Evolutionary conservation across 441 rosid species (phyloP), one percentile per base, ranked within the genome.

Genomic region (Manihot esculenta): DNA sequence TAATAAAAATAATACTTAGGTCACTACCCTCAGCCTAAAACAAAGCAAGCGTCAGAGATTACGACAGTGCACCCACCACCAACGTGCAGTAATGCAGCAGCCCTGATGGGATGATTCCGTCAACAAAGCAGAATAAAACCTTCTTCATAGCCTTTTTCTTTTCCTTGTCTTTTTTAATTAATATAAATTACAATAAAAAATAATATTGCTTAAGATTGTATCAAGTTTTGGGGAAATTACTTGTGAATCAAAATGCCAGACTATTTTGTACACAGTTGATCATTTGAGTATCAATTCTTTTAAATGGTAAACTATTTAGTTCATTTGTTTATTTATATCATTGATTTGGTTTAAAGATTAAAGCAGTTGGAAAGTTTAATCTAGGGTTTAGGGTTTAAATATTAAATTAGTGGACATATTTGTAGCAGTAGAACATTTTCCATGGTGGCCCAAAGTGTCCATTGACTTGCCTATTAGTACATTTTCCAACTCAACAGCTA

Each of bases 371-470:
- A 33, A 10, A 55, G 44, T n/a, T n/a, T n/a, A n/a, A n/a, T n/a
- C 11, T 54, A n/a, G 24, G 27, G 12, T 30, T 23, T 23, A 56
- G 50, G 17, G 30, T 59, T 24, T 21, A 21, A 21, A 42, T 6
- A 21, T 56, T 24, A 27, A 15, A 79, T 13, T 58, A 64, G 64
- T 48, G 45, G 14, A 54, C 10, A 48, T 48, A 38, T 26, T 66
- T 55, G 68, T 44, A 45, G 41, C 48, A 35, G 63, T 38, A 44
- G 63, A 70, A 51, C 74, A 76, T 64, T 73, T 76, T 69, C 72
- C 2, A 69, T 70, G 45, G 82, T 74, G 76, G 84, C 60, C 74
- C 81, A 70, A 26, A n/a, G 24, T 38, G 54, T 58, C 75, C 80
- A 79, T 76, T 67, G 56, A 51, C 74, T 72, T 62, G 74, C 81